These are phyloP conservation scores for Cylindricascospora bacillispora DNA, from an alignment of 1,139 yeast genomes.

Conservation along the genomic window DNA sequence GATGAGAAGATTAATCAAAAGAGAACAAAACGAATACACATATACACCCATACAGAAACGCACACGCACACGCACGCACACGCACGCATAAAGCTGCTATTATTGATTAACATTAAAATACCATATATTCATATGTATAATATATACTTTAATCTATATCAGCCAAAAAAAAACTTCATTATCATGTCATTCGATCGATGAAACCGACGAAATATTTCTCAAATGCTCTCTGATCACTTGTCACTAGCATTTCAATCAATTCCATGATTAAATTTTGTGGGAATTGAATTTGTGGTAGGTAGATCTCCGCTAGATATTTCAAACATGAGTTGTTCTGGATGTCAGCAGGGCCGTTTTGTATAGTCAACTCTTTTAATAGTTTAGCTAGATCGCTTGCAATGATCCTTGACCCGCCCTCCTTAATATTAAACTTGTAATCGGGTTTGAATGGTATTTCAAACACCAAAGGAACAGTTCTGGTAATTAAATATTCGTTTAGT, in stretches of 20 bases:
- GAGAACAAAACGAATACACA: too few relatives aligned
- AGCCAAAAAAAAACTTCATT: slow-evolving; percentile 1
- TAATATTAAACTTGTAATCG: slow-evolving; percentile 42
- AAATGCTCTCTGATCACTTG: slow-evolving; percentile 44
- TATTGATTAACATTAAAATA: too few relatives aligned
- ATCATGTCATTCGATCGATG: slow-evolving; percentile 31
- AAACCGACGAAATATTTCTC: slow-evolving; percentile 47
- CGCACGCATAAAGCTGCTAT: too few relatives aligned
- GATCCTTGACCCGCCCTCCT: slow-evolving; percentile 68
- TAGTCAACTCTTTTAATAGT: slow-evolving; percentile 50
- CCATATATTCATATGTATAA: too few relatives aligned
- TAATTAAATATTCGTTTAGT: slow-evolving; percentile 54
- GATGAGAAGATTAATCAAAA: too few relatives aligned
- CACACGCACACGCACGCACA: too few relatives aligned
- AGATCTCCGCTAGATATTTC: slow-evolving; percentile 36
- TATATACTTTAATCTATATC: too few relatives aligned
- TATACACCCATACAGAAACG: too few relatives aligned
- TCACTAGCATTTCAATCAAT: slow-evolving; percentile 43
- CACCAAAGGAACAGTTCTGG: slow-evolving; percentile 52
- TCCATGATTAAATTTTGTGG: slow-evolving; percentile 43
- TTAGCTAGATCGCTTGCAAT: slow-evolving; percentile 66
- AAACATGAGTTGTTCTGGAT: slow-evolving; percentile 31
- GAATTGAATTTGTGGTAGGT: slow-evolving; percentile 49
- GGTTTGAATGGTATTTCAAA: slow-evolving; percentile 75
- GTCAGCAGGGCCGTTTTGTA: slow-evolving; percentile 17